Percentiles rank a stretch among this genome's conserved stretches.
These are phyloP conservation scores for Micractinium sp. DNA, from an alignment of 139 green algal genomes.

Conservation along the genomic window DNA sequence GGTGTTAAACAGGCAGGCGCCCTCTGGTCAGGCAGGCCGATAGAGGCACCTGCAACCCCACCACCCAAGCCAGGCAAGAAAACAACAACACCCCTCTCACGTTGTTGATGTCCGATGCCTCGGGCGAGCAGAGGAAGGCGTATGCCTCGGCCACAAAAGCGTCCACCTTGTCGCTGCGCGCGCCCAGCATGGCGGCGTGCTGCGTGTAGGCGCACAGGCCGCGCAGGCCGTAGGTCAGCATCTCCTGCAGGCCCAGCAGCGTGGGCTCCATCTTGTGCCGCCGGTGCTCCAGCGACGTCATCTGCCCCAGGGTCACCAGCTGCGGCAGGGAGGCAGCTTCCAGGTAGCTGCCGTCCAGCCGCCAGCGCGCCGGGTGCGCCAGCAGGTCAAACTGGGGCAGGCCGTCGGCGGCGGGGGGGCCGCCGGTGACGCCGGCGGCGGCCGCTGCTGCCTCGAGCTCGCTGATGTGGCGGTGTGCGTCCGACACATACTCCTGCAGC, in stretches of 20 bases:
- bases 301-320: constrained; percentile 11
- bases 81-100: neutral
- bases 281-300: constrained; percentile 37
- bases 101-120: constrained; percentile 1
- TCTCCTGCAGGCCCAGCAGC: constrained; percentile 67
- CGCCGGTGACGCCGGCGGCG: constrained; percentile 33
- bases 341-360: constrained; percentile 21
- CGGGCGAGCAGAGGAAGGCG: constrained; percentile 38
- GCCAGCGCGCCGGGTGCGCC: constrained; percentile 54
- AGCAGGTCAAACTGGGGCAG: constrained; percentile 49
- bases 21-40: neutral
- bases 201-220: constrained; percentile 69
- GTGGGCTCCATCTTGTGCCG: constrained; percentile 39
- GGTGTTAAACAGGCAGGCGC: too few relatives aligned
- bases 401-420: neutral
- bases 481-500: constrained; percentile 25
- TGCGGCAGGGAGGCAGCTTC: constrained; percentile 34
- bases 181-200: constrained; percentile 62
- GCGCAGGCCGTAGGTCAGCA: constrained; percentile 71
- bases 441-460: constrained; percentile 39
- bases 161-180: constrained; percentile 45
- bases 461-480: neutral
- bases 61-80: neutral
- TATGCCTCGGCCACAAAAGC: constrained; percentile 54
- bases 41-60: neutral